phyloP scores from a whole-genome alignment of 1,284 basidiomycete genomes.

The Cutaneotrichosporon sp. region DNA sequence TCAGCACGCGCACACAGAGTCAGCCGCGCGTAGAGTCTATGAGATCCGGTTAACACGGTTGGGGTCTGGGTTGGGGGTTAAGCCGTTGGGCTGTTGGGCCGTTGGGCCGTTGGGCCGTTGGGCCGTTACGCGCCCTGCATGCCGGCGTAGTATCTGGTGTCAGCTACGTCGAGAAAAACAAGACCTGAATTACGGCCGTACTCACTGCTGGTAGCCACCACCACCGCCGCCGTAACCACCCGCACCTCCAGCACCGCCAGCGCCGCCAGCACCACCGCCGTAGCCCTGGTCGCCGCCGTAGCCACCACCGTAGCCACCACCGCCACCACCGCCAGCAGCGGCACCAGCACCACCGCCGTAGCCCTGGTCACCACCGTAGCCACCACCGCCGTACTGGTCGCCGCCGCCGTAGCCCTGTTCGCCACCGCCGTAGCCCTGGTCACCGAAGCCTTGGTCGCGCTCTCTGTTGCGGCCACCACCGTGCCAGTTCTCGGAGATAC shows the following conservation, averaged over 20 bases:
- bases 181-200: neutral
- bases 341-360: conserved; percentile 17
- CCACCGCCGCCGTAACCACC: conserved; percentile 19
- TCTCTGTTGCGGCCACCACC: conserved; percentile 37
- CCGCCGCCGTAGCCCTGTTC: conserved; percentile 26
- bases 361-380: conserved; percentile 24
- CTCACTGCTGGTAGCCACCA: conserved; percentile 15
- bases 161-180: neutral
- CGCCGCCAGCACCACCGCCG: conserved; percentile 18
- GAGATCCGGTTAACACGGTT: neutral
- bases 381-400: conserved; percentile 14
- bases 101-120: conserved; percentile 5
- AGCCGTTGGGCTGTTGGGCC: neutral
- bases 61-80: neutral
- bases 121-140: conserved; percentile 14
- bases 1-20: neutral
- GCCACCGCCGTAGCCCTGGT: conserved; percentile 25
- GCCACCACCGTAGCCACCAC: conserved; percentile 19
- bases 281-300: conserved; percentile 23
- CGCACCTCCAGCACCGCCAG: conserved; percentile 17
- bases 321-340: conserved; percentile 18
- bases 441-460: conserved; percentile 23
- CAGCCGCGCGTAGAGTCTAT: conserved; percentile 7
- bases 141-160: conserved; percentile 15
- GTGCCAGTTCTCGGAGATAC: conserved; percentile 56